Evolutionary conservation across 2,329 filamentous ascomycete genomes (phyloP).

Genomic region (Dothideomycetes sp.): DNA sequence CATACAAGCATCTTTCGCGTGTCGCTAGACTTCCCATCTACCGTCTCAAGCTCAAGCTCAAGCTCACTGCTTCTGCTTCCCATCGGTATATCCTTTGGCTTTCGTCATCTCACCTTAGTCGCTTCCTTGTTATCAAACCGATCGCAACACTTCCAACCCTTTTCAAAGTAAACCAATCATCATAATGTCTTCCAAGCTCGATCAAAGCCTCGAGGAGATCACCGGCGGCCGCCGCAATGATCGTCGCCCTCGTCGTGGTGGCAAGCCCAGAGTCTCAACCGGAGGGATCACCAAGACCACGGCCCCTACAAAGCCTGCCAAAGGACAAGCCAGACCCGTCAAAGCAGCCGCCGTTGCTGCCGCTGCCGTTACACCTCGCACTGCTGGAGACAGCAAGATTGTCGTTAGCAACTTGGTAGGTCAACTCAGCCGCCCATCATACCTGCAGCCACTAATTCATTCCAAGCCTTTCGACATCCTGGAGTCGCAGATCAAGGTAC

Average conservation of each 20-base stretch:
- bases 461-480: constrained; percentile 91
- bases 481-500: constrained; percentile 99
- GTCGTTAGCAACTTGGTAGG: constrained; percentile 97
- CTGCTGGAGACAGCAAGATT: constrained; percentile 86
- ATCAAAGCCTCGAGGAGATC: constrained; percentile 95
- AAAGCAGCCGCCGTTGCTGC: constrained; percentile 42
- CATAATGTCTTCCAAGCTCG: constrained; percentile 83
- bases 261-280: constrained; percentile 56
- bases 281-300: constrained; percentile 72
- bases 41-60: too few relatives aligned
- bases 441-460: constrained; percentile 38
- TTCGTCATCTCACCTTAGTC: constrained; percentile 6
- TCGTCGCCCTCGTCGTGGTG: constrained; percentile 35
- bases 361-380: constrained; percentile 46
- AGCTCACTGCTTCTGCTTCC: too few relatives aligned
- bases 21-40: too few relatives aligned
- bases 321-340: constrained; percentile 37
- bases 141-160: constrained; percentile 5
- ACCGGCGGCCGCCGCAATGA: constrained; percentile 29
- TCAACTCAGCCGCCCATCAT: constrained; percentile 16
- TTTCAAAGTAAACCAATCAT: constrained; percentile 8
- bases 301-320: constrained; percentile 48
- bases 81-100: too few relatives aligned
- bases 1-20: too few relatives aligned
- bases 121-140: background rate